Evolutionary conservation across 371 early-diverging fungal species (phyloP).

Genomic region (Zychaea mexicana): DNA sequence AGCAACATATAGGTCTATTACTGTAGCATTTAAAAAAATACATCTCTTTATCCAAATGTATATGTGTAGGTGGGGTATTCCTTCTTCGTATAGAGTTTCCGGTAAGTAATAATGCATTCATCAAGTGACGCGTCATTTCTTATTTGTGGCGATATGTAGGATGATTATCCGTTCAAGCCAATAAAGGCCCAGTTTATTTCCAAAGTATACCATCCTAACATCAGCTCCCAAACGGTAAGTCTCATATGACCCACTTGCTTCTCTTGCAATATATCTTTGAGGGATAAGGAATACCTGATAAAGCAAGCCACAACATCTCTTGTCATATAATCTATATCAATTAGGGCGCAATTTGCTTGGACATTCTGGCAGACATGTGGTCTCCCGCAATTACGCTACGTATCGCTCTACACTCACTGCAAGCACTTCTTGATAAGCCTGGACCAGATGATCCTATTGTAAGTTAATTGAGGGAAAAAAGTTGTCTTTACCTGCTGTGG

Average conservation of each 20-base stretch:
- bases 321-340: not conserved
- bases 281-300: too few species aligned
- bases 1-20: too few species aligned
- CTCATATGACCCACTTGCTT: too few species aligned
- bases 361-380: not conserved
- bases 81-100: not conserved
- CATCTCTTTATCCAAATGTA: too few species aligned
- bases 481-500: too few species aligned
- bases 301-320: too few species aligned
- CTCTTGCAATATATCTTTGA: not conserved
- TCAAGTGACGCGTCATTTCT: too few species aligned
- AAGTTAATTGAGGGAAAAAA: too few species aligned
- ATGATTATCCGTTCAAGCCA: not conserved
- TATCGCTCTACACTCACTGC: not conserved
- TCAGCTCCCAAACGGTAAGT: not conserved
- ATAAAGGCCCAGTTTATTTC: not conserved
- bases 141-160: too few species aligned
- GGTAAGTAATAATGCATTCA: too few species aligned
- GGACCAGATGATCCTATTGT: not conserved
- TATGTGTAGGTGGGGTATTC: too few species aligned
- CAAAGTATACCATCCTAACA: not conserved
- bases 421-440: not conserved
- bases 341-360: not conserved
- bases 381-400: not conserved
- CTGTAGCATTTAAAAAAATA: too few species aligned